Evolutionary conservation across 2,329 filamentous ascomycete genomes (phyloP).

Genomic region (Metarhizium album): DNA sequence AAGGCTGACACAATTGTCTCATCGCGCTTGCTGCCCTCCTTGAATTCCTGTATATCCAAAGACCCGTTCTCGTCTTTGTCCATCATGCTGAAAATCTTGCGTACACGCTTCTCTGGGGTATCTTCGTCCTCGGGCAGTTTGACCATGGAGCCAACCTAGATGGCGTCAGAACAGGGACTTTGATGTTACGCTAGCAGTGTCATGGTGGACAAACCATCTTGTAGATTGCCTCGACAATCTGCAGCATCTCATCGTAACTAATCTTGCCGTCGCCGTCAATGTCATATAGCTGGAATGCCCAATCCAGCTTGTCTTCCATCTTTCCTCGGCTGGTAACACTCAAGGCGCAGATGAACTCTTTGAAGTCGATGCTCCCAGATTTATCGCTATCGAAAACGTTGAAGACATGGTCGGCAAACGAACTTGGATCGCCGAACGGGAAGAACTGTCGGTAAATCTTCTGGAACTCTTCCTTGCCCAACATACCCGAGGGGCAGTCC

Average conservation of each 20-base stretch:
- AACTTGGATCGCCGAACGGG: conserved; percentile 92
- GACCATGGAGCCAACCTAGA: conserved; percentile 93
- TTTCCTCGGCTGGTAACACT: conserved; percentile 94
- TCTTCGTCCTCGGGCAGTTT: conserved; percentile 98
- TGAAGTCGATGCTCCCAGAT: conserved; percentile 96
- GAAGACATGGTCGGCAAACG: conserved; percentile 98
- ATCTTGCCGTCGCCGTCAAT: conserved; percentile 99
- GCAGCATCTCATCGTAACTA: conserved; percentile 97
- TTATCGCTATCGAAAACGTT: conserved; percentile 98
- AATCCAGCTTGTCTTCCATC: conserved; percentile 99
- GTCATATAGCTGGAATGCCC: conserved; percentile 98
- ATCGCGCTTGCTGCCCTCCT: conserved; percentile 96
- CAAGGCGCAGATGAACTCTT: conserved; percentile 97
- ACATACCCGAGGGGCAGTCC: conserved; percentile 92
- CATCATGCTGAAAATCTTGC: conserved; percentile 99
- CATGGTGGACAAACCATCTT: conserved; percentile 68
- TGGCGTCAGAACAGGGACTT: neutral
- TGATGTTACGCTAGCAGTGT: neutral
- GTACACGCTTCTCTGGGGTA: conserved; percentile 94
- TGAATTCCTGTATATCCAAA: conserved; percentile 95
- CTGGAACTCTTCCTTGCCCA: conserved; percentile 97
- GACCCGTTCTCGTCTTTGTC: conserved; percentile 99
- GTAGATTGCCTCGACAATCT: conserved; percentile 98
- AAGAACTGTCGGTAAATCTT: conserved; percentile 99
- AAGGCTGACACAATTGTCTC: conserved; percentile 97